Percentiles rank a stretch among this genome's conserved stretches.
Evolutionary conservation across 2,329 filamentous ascomycete species (phyloP).

Genomic region (Raffaelea arxii): DNA sequence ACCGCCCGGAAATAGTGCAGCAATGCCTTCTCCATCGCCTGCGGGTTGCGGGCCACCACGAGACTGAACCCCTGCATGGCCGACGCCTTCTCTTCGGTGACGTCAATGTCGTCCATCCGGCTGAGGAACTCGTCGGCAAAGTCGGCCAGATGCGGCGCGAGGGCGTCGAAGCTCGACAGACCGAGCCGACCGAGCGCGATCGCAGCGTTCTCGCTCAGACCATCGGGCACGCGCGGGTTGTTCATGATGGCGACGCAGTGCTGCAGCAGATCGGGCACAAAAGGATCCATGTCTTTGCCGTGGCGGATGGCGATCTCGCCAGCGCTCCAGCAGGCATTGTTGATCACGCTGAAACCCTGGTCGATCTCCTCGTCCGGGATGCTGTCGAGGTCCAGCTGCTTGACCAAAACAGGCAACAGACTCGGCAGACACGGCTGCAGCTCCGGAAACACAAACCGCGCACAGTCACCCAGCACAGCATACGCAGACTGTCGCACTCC

Average conservation of each 20-base stretch:
- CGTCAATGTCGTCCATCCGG: constrained; percentile 74
- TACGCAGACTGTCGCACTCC: constrained; percentile 96
- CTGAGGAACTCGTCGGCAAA: constrained; percentile 77
- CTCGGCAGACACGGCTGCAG: constrained; percentile 63
- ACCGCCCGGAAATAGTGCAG: constrained; percentile 76
- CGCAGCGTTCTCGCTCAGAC: constrained; percentile 86
- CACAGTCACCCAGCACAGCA: constrained; percentile 86
- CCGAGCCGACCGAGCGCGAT: constrained; percentile 86
- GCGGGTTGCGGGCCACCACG: constrained; percentile 75
- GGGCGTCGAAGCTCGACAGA: constrained; percentile 61
- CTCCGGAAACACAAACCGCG: constrained; percentile 81
- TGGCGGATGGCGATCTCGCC: constrained; percentile 85
- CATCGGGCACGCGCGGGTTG: constrained; percentile 75
- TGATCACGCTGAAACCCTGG: constrained; percentile 81
- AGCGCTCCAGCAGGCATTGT: constrained; percentile 96
- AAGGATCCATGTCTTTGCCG: constrained; percentile 65
- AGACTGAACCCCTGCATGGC: constrained; percentile 86
- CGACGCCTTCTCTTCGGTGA: constrained; percentile 88
- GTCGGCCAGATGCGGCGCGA: constrained; percentile 68
- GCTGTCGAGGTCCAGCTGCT: constrained; percentile 74
- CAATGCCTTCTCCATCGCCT: constrained; percentile 82
- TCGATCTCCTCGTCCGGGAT: constrained; percentile 73
- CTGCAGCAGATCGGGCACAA: constrained; percentile 65
- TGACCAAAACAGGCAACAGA: constrained; percentile 72
- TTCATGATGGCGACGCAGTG: constrained; percentile 74